These are phyloP conservation scores for Trematosphaeria pertusa DNA, from an alignment of 2,329 filamentous ascomycete species.

Conservation along the genomic window DNA sequence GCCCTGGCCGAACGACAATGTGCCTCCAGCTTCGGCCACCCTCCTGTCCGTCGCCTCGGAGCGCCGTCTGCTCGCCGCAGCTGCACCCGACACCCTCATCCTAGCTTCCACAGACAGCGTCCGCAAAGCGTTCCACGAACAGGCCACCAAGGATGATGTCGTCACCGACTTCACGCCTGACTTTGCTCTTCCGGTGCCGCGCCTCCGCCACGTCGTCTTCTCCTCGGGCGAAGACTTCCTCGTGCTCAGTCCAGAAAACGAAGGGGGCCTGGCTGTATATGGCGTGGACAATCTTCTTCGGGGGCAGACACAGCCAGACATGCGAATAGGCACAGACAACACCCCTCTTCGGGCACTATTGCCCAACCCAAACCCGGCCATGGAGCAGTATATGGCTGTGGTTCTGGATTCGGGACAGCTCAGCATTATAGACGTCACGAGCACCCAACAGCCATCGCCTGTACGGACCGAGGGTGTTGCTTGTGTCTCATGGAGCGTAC, in stretches of 20 bases:
- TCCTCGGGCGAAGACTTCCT: slow-evolving; percentile 88
- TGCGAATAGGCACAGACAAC: slow-evolving; percentile 79
- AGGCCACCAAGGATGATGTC: slow-evolving; percentile 66
- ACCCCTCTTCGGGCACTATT: slow-evolving; percentile 75
- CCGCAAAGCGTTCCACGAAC: slow-evolving; percentile 71
- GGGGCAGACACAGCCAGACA: slow-evolving; percentile 67
- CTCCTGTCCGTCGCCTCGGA: slow-evolving; percentile 83
- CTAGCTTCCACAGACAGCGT: slow-evolving; percentile 79
- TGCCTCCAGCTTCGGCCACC: slow-evolving; percentile 79
- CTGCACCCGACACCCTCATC: slow-evolving; percentile 79
- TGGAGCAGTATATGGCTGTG: slow-evolving; percentile 77
- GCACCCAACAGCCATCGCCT: slow-evolving; percentile 57
- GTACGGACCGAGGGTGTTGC: slow-evolving; percentile 77
- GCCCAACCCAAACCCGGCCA: slow-evolving; percentile 80
- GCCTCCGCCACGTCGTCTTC: slow-evolving; percentile 88
- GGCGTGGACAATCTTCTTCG: slow-evolving; percentile 72
- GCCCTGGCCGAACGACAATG: slow-evolving; percentile 72
- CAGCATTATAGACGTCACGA: slow-evolving; percentile 78
- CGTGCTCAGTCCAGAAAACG: slow-evolving; percentile 80
- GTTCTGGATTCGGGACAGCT: slow-evolving; percentile 83
- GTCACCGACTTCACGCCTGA: slow-evolving; percentile 76
- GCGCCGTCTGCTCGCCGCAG: slow-evolving; percentile 84
- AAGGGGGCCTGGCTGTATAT: slow-evolving; percentile 84
- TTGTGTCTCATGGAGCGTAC: slow-evolving; percentile 88
- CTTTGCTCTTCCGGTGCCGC: slow-evolving; percentile 73